These are phyloP conservation scores for Elongisporangium prolatum DNA, from an alignment of 352 stramenopile genomes.

Conservation along the genomic window DNA sequence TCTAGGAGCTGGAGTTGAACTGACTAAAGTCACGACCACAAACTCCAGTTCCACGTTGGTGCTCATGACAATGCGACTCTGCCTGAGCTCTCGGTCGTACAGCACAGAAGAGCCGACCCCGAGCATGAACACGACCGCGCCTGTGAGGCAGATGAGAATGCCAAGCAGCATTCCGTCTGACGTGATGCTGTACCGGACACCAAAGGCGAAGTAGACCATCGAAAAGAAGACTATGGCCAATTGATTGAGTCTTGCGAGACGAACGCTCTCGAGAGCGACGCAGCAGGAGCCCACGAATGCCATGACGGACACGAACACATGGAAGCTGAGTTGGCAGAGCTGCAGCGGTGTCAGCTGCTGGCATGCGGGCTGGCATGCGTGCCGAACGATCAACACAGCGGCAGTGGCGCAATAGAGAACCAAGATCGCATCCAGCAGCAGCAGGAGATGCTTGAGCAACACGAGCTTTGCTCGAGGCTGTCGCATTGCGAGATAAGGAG, in stretches of 20 bases:
- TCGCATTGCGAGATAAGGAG: background rate
- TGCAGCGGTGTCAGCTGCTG: background rate
- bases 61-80: background rate
- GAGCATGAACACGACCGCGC: background rate
- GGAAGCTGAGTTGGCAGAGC: background rate
- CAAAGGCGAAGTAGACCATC: background rate
- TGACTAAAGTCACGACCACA: background rate
- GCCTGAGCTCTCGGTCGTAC: background rate
- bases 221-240: background rate
- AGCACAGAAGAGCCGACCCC: background rate
- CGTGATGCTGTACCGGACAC: background rate
- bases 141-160: background rate
- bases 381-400: background rate
- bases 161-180: background rate
- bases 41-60: background rate
- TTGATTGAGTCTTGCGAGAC: background rate
- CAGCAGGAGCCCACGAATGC: background rate
- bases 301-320: background rate
- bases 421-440: conserved; percentile 30
- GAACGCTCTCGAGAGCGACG: background rate
- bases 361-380: background rate
- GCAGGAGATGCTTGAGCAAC: conserved; percentile 42
- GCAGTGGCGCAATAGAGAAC: conserved; percentile 1
- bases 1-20: background rate
- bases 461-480: background rate